Evolutionary conservation across 2,329 filamentous ascomycete genomes (phyloP).

Genomic region (Cladosporium colombiae): DNA sequence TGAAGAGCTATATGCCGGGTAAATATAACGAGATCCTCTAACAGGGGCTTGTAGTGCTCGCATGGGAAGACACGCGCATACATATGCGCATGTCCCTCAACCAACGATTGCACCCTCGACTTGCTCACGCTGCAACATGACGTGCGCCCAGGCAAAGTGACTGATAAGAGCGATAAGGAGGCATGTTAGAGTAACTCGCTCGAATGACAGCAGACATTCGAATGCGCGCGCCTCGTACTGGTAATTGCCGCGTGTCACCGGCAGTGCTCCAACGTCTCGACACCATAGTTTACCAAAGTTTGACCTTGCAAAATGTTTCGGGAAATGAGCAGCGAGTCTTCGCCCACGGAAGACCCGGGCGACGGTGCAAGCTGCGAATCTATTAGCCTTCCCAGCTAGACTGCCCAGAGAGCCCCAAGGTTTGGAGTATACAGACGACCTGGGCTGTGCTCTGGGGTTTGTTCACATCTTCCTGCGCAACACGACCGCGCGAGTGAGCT

Average conservation of each 20-base stretch:
- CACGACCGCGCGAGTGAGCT: not conserved
- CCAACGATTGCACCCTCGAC: not conserved
- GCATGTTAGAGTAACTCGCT: not conserved
- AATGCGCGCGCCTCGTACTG: not conserved
- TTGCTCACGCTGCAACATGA: not conserved
- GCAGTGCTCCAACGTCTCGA: not conserved
- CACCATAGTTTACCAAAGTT: not conserved
- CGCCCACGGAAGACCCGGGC: not conserved
- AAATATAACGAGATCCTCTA: not conserved
- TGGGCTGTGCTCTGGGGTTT: not conserved
- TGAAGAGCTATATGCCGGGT: not conserved
- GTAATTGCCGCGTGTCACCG: not conserved
- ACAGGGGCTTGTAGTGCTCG: not conserved
- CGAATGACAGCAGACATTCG: not conserved
- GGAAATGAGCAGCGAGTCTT: not conserved
- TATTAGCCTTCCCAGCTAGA: not conserved
- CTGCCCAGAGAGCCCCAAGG: not conserved
- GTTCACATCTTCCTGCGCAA: not conserved
- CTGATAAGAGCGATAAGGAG: not conserved
- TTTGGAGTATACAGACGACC: not conserved
- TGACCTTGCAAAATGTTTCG: not conserved
- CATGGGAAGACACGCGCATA: not conserved
- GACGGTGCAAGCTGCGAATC: not conserved
- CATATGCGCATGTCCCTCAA: not conserved
- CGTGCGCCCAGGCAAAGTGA: not conserved